A percentile compares a stretch with the other conserved stretches of the same genome.
phyloP scores from a whole-genome alignment of 768 basidiomycete species.

The Leucocoprinus leucothites region DNA sequence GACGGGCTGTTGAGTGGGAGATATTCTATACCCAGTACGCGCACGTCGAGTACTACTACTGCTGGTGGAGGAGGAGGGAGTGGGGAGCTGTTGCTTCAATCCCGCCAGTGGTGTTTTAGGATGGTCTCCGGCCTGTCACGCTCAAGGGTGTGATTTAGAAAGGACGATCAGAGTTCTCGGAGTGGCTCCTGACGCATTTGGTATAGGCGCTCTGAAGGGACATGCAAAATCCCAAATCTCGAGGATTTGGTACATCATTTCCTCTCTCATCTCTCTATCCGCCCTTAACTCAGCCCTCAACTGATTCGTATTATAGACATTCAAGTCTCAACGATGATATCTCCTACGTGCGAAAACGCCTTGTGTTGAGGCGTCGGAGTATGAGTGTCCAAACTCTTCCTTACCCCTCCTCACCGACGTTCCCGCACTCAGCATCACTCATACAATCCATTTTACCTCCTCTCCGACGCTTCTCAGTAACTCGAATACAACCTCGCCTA shows the following conservation, averaged over 20 bases:
- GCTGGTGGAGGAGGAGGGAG: neutral
- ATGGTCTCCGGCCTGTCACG: slow-evolving; percentile 74
- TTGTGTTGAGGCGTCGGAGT: slow-evolving; percentile 69
- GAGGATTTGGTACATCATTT: slow-evolving; percentile 24
- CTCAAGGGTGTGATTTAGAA: slow-evolving; percentile 91
- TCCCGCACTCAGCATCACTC: no score
- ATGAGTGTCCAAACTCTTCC: slow-evolving; percentile 74
- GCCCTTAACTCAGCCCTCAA: neutral
- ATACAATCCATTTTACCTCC: no score
- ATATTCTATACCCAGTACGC: slow-evolving; percentile 60
- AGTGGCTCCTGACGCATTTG: slow-evolving; percentile 88
- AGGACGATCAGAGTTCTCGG: slow-evolving; percentile 91
- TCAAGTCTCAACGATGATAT: slow-evolving; percentile 75
- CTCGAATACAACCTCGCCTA: no score
- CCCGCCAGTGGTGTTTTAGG: slow-evolving; percentile 66
- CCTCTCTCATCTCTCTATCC: neutral
- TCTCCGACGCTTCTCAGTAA: no score
- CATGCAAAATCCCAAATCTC: slow-evolving; percentile 46
- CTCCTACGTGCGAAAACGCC: slow-evolving; percentile 77
- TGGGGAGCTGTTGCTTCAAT: slow-evolving; percentile 20
- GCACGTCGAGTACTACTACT: neutral
- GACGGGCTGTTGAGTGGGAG: slow-evolving; percentile 93
- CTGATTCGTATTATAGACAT: neutral
- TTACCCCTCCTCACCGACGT: no score
- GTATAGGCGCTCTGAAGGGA: slow-evolving; percentile 70